Conservation (phyloP, 164 flowering plant genomes). For the Nelumbo lutea region DNA sequence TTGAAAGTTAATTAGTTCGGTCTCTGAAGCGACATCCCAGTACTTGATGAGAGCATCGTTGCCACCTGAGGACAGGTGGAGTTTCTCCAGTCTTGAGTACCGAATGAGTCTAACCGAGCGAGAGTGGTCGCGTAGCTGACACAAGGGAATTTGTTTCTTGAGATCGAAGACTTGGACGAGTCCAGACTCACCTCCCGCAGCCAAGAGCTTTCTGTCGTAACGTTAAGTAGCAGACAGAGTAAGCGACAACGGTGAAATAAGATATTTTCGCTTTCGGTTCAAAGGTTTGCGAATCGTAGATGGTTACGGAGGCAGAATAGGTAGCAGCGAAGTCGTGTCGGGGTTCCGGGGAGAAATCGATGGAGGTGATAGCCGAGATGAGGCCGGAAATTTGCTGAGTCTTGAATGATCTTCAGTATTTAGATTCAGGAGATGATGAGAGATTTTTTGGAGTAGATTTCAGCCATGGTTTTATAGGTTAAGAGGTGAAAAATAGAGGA, state of each 20-base stretch:
- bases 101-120: slow-evolving; percentile 55
- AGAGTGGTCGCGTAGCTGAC: slow-evolving; percentile 52
- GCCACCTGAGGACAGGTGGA: slow-evolving; percentile 77
- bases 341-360: neutral
- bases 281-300: slow-evolving; percentile 43
- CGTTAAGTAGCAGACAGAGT: slow-evolving; percentile 68
- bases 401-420: too few relatives aligned
- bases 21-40: slow-evolving; percentile 77
- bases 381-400: slow-evolving; percentile 16
- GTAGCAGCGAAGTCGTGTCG: slow-evolving; percentile 64
- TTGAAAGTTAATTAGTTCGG: slow-evolving; percentile 25
- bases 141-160: slow-evolving; percentile 41
- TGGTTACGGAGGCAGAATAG: slow-evolving; percentile 59
- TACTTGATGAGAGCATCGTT: slow-evolving; percentile 80
- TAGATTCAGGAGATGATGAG: too few relatives aligned
- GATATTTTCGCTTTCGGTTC: slow-evolving; percentile 35
- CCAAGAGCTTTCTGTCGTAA: slow-evolving; percentile 72
- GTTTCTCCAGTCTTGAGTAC: slow-evolving; percentile 61
- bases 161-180: slow-evolving; percentile 58
- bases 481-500: too few relatives aligned
- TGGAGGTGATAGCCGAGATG: slow-evolving; percentile 47
- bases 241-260: slow-evolving; percentile 50
- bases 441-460: too few relatives aligned
- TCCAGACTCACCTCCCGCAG: slow-evolving; percentile 71
- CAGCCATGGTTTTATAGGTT: too few relatives aligned